phyloP scores from a whole-genome alignment of 2,329 filamentous ascomycete species.

The Sporothrix pseudoabietina region DNA sequence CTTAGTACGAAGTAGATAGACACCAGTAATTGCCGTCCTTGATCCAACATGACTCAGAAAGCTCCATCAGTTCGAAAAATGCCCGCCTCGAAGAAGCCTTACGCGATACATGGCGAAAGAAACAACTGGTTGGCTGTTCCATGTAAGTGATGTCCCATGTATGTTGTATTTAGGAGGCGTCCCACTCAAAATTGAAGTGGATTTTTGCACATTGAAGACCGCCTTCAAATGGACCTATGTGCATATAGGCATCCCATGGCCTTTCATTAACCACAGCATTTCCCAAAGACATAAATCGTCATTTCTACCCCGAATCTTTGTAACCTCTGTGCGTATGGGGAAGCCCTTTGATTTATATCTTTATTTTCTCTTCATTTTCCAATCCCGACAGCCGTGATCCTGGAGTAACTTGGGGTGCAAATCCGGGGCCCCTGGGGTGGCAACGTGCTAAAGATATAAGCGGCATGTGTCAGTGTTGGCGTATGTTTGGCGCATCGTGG shows the following conservation, averaged over 20 bases:
- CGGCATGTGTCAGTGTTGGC: background rate
- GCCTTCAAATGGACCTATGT: background rate
- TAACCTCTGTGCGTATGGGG: background rate
- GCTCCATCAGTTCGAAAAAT: background rate
- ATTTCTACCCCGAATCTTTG: background rate
- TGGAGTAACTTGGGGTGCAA: background rate
- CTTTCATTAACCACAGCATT: background rate
- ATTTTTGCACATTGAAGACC: background rate
- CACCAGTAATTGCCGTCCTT: background rate
- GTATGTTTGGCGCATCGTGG: background rate
- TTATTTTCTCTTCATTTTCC: background rate
- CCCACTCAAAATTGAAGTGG: background rate
- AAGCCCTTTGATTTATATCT: background rate
- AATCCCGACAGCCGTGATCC: background rate
- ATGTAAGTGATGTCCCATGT: background rate
- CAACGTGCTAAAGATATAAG: background rate
- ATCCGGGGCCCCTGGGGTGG: conserved; percentile 3
- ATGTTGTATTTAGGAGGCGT: background rate
- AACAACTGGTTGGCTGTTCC: background rate
- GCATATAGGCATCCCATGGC: background rate
- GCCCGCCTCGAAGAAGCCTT: background rate
- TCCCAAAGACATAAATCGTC: background rate
- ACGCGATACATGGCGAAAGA: background rate
- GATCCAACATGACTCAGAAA: background rate
- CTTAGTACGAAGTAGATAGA: background rate